A percentile compares a stretch with the other conserved stretches of the same genome.
phyloP scores from a whole-genome alignment of 768 basidiomycete genomes.

The Wakefieldia striispora region DNA sequence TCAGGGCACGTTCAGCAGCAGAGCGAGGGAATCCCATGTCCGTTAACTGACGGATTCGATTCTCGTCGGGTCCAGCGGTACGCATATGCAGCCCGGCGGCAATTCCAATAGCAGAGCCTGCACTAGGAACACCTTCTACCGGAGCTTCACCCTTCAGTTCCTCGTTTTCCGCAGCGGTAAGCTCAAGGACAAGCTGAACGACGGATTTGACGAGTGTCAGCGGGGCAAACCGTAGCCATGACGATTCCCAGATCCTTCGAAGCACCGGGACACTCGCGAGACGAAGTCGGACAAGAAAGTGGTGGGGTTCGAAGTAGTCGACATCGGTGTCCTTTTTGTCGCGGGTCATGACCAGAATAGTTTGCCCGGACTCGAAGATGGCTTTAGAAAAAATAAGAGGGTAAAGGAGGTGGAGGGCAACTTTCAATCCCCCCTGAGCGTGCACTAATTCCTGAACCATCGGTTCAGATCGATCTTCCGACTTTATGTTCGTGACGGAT shows the following conservation, averaged over 20 bases:
- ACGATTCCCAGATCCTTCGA: slow-evolving; percentile 72
- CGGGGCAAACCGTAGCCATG: slow-evolving; percentile 79
- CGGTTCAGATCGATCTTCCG: slow-evolving; percentile 55
- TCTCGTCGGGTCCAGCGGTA: slow-evolving; percentile 64
- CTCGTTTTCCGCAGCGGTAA: slow-evolving; percentile 81
- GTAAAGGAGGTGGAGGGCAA: slow-evolving; percentile 72
- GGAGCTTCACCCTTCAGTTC: slow-evolving; percentile 51
- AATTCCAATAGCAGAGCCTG: slow-evolving; percentile 29
- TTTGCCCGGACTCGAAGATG: slow-evolving; percentile 85
- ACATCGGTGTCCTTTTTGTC: slow-evolving; percentile 78
- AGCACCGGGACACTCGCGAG: slow-evolving; percentile 65
- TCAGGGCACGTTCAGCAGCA: slow-evolving; percentile 80
- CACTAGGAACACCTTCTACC: slow-evolving; percentile 34
- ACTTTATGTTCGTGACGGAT: slow-evolving; percentile 43
- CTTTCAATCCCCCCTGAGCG: slow-evolving; percentile 79
- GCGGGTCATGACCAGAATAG: slow-evolving; percentile 61
- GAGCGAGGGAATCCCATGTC: slow-evolving; percentile 98
- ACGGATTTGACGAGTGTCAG: slow-evolving; percentile 71
- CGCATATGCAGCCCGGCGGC: slow-evolving; percentile 34
- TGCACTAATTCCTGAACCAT: slow-evolving; percentile 68
- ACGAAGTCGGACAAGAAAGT: slow-evolving; percentile 83
- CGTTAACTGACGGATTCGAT: slow-evolving; percentile 74
- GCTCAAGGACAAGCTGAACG: slow-evolving; percentile 74
- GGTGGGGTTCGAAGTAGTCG: slow-evolving; percentile 81
- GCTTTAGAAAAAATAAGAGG: slow-evolving; percentile 77